These are phyloP conservation scores for Wallacemonas sp. DNA, from an alignment of 208 protist species.

Conservation along the genomic window DNA sequence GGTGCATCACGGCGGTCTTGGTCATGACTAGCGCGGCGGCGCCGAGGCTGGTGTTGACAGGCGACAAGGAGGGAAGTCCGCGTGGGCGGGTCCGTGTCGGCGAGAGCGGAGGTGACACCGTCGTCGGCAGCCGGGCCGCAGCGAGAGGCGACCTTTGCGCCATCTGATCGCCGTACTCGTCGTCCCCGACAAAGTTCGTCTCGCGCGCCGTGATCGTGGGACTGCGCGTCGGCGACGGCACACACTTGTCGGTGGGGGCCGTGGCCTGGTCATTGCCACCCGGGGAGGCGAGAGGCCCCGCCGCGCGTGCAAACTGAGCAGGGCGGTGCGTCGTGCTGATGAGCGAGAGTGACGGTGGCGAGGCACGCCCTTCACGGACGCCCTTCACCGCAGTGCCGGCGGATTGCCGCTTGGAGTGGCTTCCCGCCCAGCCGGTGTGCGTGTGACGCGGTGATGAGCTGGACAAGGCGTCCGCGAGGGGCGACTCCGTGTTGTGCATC, in stretches of 20 bases:
- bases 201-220: background rate
- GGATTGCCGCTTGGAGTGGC: too few species aligned
- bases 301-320: constrained; percentile 20
- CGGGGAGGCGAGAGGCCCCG: background rate
- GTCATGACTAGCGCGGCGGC: background rate
- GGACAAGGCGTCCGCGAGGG: background rate
- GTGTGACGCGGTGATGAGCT: too few species aligned
- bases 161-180: background rate
- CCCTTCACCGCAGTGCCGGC: background rate
- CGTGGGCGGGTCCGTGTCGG: background rate
- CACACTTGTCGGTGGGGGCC: background rate
- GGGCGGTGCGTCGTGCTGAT: constrained; percentile 42
- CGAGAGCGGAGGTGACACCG: background rate
- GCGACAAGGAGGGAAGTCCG: background rate
- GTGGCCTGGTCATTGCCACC: too few species aligned
- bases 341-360: constrained; percentile 28
- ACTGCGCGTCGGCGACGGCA: background rate
- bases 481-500: background rate
- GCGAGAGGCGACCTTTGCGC: too few species aligned
- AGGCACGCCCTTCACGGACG: background rate
- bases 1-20: constrained; percentile 7
- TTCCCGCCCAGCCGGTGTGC: too few species aligned
- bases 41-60: background rate
- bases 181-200: background rate
- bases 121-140: too few species aligned